Evolutionary conservation across 2,329 filamentous ascomycete genomes (phyloP), one percentile per base, ranked within the genome.

Genomic region (Fusarium caatingaense): DNA sequence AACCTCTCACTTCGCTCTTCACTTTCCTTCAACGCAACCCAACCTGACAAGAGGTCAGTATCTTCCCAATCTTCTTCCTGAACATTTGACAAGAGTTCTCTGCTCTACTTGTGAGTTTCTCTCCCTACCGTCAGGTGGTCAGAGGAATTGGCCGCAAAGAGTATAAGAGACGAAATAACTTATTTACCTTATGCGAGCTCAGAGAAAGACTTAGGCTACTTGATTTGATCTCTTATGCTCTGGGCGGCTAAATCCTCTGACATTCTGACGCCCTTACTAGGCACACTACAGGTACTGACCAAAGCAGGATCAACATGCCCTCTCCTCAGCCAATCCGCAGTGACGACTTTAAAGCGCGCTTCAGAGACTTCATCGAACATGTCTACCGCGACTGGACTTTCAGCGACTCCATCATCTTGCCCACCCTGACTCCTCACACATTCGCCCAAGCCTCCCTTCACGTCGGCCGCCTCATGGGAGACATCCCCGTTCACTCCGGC

Each of bases 371-470:
- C n/a, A 12, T 37, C 2, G 7, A 10, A 1, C 13, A 13, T 7
- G 13, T 44, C 12, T 53, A 53, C 18, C 8, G 21, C 46, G 25
- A 40, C 6, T 60, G 27, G 51, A 7, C 7, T 12, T 16, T 12
- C n/a, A 6, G 5, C 10, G 15, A 27, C 11, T 8, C 30, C 12
- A 4, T 27, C 16, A 2, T 8, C 25, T 20, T 16, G 30, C 40
- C 20, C n/a, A 4, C 16, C 2, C 15, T 20, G 1, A 4, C 4
- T 1, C 4, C 11, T 12, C 32, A 49, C 28, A 11, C 20, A 0
- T 63, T 64, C 42, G 10, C 34, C 9, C 15, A 45, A 1, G n/a
- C 18, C 1, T 40, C 49, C 6, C 5, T 56, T 5, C 11, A 45
- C 13, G 37, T 63, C 11, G 58, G 60, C 3, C 30, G 20, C 11